These are phyloP conservation scores for Clavulina sp. DNA, from an alignment of 768 basidiomycete genomes.

Conservation along the genomic window DNA sequence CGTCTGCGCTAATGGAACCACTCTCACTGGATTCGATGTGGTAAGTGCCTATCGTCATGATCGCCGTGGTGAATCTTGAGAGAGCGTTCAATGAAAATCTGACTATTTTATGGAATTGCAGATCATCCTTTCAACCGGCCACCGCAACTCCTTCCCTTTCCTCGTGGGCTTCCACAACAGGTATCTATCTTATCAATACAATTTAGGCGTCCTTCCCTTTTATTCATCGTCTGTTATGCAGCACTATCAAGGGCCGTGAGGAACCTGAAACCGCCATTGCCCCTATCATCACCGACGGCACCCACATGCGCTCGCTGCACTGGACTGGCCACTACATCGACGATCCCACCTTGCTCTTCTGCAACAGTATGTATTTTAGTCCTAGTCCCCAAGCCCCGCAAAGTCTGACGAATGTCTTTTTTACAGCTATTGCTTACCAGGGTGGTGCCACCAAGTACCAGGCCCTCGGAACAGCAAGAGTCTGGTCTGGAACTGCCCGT, in stretches of 20 bases:
- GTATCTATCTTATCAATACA: no score
- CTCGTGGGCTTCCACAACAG: constrained; percentile 17
- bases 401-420: not conserved
- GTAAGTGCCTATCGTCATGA: not conserved
- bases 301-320: constrained; percentile 12
- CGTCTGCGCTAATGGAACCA: not conserved
- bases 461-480: not conserved
- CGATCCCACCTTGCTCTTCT: constrained; percentile 14
- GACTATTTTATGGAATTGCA: no score
- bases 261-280: not conserved
- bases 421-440: not conserved
- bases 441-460: not conserved
- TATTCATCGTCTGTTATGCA: not conserved
- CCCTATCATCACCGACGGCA: constrained; percentile 12
- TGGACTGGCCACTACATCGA: constrained; percentile 16
- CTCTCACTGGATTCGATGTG: not conserved
- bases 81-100: no score
- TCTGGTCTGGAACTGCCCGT: not conserved
- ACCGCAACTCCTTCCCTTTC: constrained; percentile 47
- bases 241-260: not conserved
- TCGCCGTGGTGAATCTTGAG: not conserved
- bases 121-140: constrained; percentile 64
- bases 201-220: no score
- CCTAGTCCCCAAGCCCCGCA: no score
- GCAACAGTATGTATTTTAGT: not conserved